Evolutionary conservation across 2,329 filamentous ascomycete species (phyloP), one percentile per base, ranked within the genome.

Genomic region (Xylariomycetidae sp.): DNA sequence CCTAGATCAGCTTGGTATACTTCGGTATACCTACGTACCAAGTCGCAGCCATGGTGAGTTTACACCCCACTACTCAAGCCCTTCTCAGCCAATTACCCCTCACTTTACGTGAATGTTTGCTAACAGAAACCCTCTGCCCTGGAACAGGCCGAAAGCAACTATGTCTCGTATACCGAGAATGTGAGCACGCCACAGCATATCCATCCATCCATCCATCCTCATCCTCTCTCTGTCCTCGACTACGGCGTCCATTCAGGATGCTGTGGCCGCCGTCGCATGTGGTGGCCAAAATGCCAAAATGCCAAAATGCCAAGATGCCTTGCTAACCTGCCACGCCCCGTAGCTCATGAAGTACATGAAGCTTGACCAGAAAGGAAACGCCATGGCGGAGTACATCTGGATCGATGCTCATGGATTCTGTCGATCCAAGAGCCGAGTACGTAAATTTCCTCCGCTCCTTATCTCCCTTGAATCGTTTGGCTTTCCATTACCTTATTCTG

Each of bases 311-410:
- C n/a, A n/a, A n/a, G n/a, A n/a, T n/a, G n/a, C n/a, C n/a, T 8
- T 23, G n/a, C 20, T 23, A n/a, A 23, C 20, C n/a, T 23, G 20
- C 8, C 8, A 23, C n/a, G 8, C 20, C 20, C 20, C 20, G n/a
- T 23, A 95, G 88, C 81, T 96, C 64, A 71, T 83, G 65, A 96
- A 96, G 69, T 97, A 90, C 77, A 80, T 92, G 69, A 73, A 74
- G 58, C 85, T 97, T 56, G 83, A 88, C 63, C 90, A 97, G 73
- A 86, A 84, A 64, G 89, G 88, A 63, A 72, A 70, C 53, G 74
- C 94, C 60, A 92, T 95, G 67, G 90, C 88, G 59, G 90, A 96
- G 72, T 96, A 96, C 70, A 81, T 96, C 74, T 96, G 90, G 90
- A 84, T 96, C 62, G 89, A 96, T 59, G 74, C 85, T 48, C 66